These are phyloP conservation scores for Corynascus novoguineensis DNA, from an alignment of 495 filamentous ascomycete genomes.

Conservation along the genomic window DNA sequence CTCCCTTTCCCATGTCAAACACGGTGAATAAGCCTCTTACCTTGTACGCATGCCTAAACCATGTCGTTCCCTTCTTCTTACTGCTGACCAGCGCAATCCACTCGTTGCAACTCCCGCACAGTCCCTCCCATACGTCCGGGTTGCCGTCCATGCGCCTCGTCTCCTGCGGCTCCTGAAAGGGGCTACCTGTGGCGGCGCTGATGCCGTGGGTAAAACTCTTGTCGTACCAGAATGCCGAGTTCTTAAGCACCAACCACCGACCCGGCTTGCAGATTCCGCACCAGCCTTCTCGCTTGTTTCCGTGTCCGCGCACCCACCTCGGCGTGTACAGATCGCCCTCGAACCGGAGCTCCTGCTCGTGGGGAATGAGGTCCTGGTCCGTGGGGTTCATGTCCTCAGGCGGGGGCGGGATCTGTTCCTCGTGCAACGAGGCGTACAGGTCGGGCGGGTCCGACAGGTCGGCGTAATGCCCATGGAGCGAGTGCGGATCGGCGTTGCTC, in stretches of 20 bases:
- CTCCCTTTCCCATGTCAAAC: background rate
- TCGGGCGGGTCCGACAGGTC: constrained; percentile 66
- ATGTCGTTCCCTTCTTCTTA: constrained; percentile 81
- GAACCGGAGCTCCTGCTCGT: constrained; percentile 72
- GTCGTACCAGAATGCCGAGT: constrained; percentile 82
- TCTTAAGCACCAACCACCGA: constrained; percentile 76
- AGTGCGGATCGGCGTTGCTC: constrained; percentile 60
- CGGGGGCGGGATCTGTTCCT: constrained; percentile 62
- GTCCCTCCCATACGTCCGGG: constrained; percentile 73
- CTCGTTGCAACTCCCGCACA: constrained; percentile 70
- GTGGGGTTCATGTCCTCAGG: constrained; percentile 69
- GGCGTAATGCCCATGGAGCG: constrained; percentile 55
- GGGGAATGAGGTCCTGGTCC: constrained; percentile 62
- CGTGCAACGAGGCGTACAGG: constrained; percentile 62
- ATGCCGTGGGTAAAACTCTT: constrained; percentile 79
- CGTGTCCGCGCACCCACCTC: constrained; percentile 69
- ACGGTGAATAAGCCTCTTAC: constrained; percentile 37
- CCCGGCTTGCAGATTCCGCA: constrained; percentile 79
- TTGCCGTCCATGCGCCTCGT: constrained; percentile 72
- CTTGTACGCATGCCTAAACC: constrained; percentile 82
- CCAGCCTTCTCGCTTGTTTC: constrained; percentile 80
- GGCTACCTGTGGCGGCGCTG: constrained; percentile 66
- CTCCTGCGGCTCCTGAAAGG: constrained; percentile 67
- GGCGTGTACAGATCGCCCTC: constrained; percentile 75
- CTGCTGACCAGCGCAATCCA: constrained; percentile 75